Base-by-base conservation (phyloP, 441 rosid species). In the Monsonia emarginata region DNA sequence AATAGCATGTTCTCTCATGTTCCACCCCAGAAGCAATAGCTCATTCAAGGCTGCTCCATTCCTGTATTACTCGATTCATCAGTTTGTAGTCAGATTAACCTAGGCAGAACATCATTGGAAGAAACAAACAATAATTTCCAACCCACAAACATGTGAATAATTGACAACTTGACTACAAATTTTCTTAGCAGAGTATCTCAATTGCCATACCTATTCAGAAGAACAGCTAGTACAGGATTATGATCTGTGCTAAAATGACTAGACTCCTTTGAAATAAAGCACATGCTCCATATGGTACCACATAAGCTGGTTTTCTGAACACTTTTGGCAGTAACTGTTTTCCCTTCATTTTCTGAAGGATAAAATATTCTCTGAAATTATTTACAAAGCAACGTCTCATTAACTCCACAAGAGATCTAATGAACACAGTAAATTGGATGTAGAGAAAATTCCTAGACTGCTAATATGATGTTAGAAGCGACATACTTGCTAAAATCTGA, bases 261-360 rank as follows among this genome's bases (percentile, higher is more conserved):
- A 70, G 75, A 68, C 74, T 76, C 76, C 66, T 72, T 79, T 69
- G 97, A 86, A 76, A 94, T 83, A 80, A 94, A 94, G 82, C 97
- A 89, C 90, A 94, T 88, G 88, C 97, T 88, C 99, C 99, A 94
- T 76, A 94, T 89, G 72, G 97, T 86, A 74, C 99, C 97, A 77
- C 81, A 72, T 74, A 86, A 77, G 65, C 58, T 68, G 34, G 72
- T 70, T 73, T 72, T 81, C 42, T 72, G 85, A 48, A 63, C 18
- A 69, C 67, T 76, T 79, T 77, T 79, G 54, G 81, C 66, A 69
- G 68, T 42, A 76, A 59, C 70, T 66, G 79, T 54, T 68, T 78
- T 73, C 32, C 65, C 82, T 66, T 83, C 86, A 73, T 65, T 75
- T 72, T 88, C 96, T 67, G 94, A 77, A 74, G 97, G 92, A 84